Evolutionary conservation across 306 rosid species (phyloP), one percentile per base, ranked within the genome.

Genomic region (Prosopis cineraria): DNA sequence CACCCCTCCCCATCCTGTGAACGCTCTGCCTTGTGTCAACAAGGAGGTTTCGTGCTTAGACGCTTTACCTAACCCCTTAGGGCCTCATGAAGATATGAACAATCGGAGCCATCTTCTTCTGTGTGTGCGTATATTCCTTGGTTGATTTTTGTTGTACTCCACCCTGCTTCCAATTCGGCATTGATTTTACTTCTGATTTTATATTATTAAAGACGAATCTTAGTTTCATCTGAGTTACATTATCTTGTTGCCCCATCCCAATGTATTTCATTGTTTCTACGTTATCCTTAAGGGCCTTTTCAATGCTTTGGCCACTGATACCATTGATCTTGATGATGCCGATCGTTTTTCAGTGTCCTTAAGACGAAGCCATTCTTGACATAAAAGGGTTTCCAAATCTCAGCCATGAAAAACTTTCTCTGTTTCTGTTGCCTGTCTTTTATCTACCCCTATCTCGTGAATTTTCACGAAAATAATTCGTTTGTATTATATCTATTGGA

Each of bases 331-430:
- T 47, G 88, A 82, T 60, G 76, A 47, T 63, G 41, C 77, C 25
- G 87, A 72, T 75, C 81, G 88, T 67, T 64, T 71, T 55, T 79
- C 94, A 11, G 78, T 85, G 11, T 79, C 75, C 27, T 79, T 33
- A 79, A 29, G 31, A 72, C 37, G 75, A 82, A 48, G 9, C 19
- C 24, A 17, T 48, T 48, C 22, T 19, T 48, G 17, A 48, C 24
- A 7, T 48, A 17, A 48, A 87, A 77, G 73, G 30, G 25, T 27
- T 76, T 36, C 12, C 70, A 47, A 30, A n/a, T n/a, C n/a, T n/a
- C 40, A 72, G 10, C 75, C 24, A 3, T 27, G 14, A 4, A 66
- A 40, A 9, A 20, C 74, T 20, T 29, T 83, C 6, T 48, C 76
- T n/a, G 20, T 10, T 73, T 12, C 79, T 14, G 45, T 27, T 73